phyloP scores from a whole-genome alignment of 768 basidiomycete genomes.

The Xerocomus potaroensis region DNA sequence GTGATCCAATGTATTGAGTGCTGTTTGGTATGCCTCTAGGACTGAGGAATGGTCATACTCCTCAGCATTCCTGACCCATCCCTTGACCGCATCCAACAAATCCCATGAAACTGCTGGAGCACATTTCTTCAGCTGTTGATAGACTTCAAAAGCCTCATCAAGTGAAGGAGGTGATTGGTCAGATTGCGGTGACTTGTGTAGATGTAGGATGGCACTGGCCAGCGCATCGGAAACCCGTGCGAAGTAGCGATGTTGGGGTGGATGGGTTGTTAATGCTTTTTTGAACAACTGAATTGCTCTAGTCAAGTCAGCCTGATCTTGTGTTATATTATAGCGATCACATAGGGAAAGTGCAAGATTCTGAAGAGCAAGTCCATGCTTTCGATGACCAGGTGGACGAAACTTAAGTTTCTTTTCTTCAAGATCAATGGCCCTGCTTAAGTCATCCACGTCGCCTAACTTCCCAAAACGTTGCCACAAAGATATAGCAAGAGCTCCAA shows the following conservation, averaged over 20 bases:
- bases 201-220: neutral
- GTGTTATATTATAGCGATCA: neutral
- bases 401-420: neutral
- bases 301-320: neutral
- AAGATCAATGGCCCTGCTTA: neutral
- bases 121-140: neutral
- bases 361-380: neutral
- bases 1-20: neutral
- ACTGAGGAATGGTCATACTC: neutral
- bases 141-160: neutral
- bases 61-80: neutral
- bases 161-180: neutral
- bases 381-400: neutral
- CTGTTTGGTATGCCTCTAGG: neutral
- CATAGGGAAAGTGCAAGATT: neutral
- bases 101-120: neutral
- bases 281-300: neutral
- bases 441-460: neutral
- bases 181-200: neutral
- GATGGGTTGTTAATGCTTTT: neutral
- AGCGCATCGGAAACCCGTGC: neutral
- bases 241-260: neutral
- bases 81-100: neutral
- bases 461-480: neutral
- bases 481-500: neutral